phyloP scores from a whole-genome alignment of 306 rosid genomes.

The Cicer cuneatum region DNA sequence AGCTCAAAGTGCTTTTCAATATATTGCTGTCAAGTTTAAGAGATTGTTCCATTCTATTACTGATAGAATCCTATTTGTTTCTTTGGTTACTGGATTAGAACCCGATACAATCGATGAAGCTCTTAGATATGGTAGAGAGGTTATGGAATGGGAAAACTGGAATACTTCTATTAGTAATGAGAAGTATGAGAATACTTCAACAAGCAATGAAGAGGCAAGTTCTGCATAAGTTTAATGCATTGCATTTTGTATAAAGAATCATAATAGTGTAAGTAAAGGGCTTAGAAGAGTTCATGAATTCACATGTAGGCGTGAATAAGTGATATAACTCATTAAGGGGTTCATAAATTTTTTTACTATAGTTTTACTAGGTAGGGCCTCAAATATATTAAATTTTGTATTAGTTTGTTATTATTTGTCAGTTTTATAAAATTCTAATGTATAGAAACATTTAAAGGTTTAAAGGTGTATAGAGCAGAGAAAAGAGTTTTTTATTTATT shows the following conservation, averaged over 20 bases:
- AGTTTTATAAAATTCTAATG: conserved; percentile 29
- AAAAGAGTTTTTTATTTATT: too few species aligned
- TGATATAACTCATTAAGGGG: conserved; percentile 10
- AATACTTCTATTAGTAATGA: conserved; percentile 50
- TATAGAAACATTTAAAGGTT: conserved; percentile 11
- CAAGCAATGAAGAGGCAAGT: conserved; percentile 60
- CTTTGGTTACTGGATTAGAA: conserved; percentile 68
- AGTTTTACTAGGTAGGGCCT: conserved; percentile 7
- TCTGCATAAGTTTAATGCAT: conserved; percentile 33
- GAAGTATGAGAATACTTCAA: conserved; percentile 53
- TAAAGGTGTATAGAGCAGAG: background rate
- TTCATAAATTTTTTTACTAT: conserved; percentile 34
- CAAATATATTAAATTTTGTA: background rate
- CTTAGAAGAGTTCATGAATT: conserved; percentile 31
- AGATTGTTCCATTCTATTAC: conserved; percentile 56
- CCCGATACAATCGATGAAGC: conserved; percentile 71
- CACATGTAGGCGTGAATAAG: background rate
- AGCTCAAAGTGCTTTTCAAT: conserved; percentile 69
- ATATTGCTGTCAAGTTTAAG: conserved; percentile 79
- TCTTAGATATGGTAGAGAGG: conserved; percentile 74
- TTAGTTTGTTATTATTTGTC: background rate
- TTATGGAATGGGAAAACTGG: conserved; percentile 65
- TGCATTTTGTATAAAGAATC: conserved; percentile 33
- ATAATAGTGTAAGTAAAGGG: background rate
- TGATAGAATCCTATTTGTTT: conserved; percentile 65